Evolutionary conservation across 169 alveolate species (phyloP).

Genomic region (Theileria parva): DNA sequence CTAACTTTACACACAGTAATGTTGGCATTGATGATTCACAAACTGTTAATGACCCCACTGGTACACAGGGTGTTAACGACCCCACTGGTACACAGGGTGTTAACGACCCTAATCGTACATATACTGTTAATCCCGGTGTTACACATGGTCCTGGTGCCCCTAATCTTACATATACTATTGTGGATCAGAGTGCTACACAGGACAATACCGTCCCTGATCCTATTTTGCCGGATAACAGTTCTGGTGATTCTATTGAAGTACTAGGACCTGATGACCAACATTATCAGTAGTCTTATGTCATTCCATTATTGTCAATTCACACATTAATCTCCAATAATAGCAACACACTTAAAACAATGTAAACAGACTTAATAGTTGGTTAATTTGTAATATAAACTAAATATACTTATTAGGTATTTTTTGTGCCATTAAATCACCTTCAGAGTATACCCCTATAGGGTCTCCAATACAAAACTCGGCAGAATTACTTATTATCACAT

Average conservation of each 20-base stretch:
- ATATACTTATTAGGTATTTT: neutral
- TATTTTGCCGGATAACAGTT: too few species aligned
- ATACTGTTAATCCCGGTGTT: too few species aligned
- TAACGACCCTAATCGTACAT: too few species aligned
- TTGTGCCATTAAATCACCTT: conserved; percentile 10
- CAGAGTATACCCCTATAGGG: conserved; percentile 17
- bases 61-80: too few species aligned
- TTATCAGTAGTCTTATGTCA: neutral
- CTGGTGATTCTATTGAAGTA: neutral
- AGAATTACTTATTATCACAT: neutral
- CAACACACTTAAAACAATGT: neutral
- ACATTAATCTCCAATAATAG: neutral
- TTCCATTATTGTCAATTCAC: neutral
- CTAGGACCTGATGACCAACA: neutral
- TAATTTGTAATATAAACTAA: neutral
- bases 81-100: too few species aligned
- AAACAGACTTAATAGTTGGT: neutral
- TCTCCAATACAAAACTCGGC: conserved; percentile 11
- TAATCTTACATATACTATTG: too few species aligned
- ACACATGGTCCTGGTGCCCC: neutral
- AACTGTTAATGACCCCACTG: too few species aligned
- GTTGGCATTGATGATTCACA: too few species aligned
- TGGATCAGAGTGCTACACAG: neutral
- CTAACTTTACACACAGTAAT: too few species aligned
- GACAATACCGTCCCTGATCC: too few species aligned